A percentile compares a stretch with the other conserved stretches of the same genome.
Conservation (phyloP, 139 green algal genomes). For the Pleodorina starrii region DNA sequence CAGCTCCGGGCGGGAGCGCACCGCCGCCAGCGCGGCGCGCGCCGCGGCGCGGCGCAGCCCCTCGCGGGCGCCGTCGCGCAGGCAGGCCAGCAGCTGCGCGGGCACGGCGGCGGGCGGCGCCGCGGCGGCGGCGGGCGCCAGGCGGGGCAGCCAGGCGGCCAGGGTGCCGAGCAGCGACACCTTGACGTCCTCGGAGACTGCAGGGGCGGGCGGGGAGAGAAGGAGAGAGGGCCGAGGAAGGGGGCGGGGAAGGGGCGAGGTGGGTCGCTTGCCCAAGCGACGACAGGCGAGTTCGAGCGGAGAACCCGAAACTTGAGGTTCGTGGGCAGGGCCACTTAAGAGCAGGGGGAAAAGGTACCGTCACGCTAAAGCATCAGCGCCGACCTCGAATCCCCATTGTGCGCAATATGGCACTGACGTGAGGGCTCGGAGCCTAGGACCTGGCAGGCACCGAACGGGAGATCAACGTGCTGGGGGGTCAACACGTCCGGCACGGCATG, state of each 20-base stretch:
- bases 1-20: background rate
- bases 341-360: too few relatives aligned
- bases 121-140: background rate
- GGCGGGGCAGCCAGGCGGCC: slow-evolving; percentile 65
- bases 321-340: too few relatives aligned
- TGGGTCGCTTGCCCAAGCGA: too few relatives aligned
- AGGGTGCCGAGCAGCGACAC: slow-evolving; percentile 60
- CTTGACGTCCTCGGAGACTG: slow-evolving; percentile 67
- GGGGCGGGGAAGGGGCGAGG: background rate
- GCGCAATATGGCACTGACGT: too few relatives aligned
- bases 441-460: too few relatives aligned
- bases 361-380: too few relatives aligned
- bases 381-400: too few relatives aligned
- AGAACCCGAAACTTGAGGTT: too few relatives aligned
- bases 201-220: background rate
- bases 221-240: background rate
- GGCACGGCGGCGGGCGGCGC: slow-evolving; percentile 5
- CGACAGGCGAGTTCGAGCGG: too few relatives aligned
- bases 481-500: too few relatives aligned
- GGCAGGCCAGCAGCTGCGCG: slow-evolving; percentile 16
- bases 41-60: slow-evolving; percentile 22
- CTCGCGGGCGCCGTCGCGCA: slow-evolving; percentile 22
- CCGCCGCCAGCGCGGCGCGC: background rate
- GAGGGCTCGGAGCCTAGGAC: too few relatives aligned
- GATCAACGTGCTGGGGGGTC: too few relatives aligned